These are phyloP conservation scores for Lasiodiplodia gonubiensis DNA, from an alignment of 2,329 filamentous ascomycete genomes.

Conservation along the genomic window DNA sequence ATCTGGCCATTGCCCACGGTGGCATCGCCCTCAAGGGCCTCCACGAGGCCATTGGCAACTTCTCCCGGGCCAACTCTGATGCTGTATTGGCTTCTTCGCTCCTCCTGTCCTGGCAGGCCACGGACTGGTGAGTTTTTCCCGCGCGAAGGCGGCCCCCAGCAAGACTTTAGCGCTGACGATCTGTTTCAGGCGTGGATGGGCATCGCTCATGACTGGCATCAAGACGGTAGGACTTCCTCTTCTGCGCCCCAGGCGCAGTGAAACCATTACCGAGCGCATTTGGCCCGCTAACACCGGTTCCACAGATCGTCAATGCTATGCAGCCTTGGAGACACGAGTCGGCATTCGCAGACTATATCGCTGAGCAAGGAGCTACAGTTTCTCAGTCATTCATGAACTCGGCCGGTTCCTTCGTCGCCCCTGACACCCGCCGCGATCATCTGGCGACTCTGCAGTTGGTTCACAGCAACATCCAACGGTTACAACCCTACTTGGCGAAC, in stretches of 20 bases:
- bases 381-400: conserved; percentile 61
- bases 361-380: conserved; percentile 65
- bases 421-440: conserved; percentile 63
- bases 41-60: conserved; percentile 83
- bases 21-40: conserved; percentile 85
- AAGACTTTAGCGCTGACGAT: conserved; percentile 32
- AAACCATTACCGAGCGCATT: not conserved
- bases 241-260: conserved; percentile 5
- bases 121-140: conserved; percentile 77
- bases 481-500: conserved; percentile 51
- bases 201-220: conserved; percentile 87
- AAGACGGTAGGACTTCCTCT: conserved; percentile 70
- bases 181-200: conserved; percentile 79
- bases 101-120: conserved; percentile 93
- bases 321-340: conserved; percentile 90
- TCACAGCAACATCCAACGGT: conserved; percentile 49
- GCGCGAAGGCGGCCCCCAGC: not conserved
- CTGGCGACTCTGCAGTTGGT: conserved; percentile 47
- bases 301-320: conserved; percentile 86
- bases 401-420: conserved; percentile 68
- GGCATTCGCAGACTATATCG: conserved; percentile 80
- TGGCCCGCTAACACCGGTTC: conserved; percentile 31
- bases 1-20: conserved; percentile 88
- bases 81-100: conserved; percentile 90
- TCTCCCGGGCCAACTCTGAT: conserved; percentile 86